Evolutionary conservation across 805 yeast genomes (phyloP), one percentile per base, ranked within the genome.

Genomic region (Blastobotrys peoriensis): DNA sequence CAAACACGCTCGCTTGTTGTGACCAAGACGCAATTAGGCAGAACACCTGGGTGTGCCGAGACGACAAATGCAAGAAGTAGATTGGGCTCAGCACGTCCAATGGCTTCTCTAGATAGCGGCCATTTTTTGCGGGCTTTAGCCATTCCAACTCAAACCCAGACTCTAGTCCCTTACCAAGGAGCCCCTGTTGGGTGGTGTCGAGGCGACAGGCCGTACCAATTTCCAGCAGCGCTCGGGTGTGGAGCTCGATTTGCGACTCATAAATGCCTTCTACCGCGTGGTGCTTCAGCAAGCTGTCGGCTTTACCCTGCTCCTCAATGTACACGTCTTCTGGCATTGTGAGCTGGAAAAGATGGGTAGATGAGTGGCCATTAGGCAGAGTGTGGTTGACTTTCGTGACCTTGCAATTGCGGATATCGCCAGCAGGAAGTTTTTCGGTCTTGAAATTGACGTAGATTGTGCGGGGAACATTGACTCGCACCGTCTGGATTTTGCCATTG

Each of bases 91-190:
- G 8, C 30, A 13, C 13, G 30, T 8, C 30, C 13, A 8, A 8
- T 8, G 30, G 30, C 30, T 25, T 8, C 10, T 8, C 13, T 13
- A 25, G 30, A 25, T 25, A 25, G 21, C 38, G 33, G 42, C 40
- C 15, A 38, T 21, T 37, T 20, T 36, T 34, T 16, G 41, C 40
- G 10, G 51, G 53, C 3, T 44, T 30, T 33, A 64, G 62, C 60
- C 81, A 79, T 41, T 76, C 76, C 45, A 75, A 58, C 10, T 83
- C 78, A 62, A 94, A 94, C 0, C 98, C 98, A 47, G 75, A 74
- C 54, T 86, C 88, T 46, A 93, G 66, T 22, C 96, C 95, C 55
- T 75, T 77, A 5, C 97, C 95, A 6, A 94, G 67, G 0, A 88
- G 79, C 5, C 97, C 96, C n/a, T 86, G 75, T 44, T 75, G 71